Evolutionary conservation across 1,284 basidiomycete genomes (phyloP).

Genomic region (Cryptococcus wingfieldii): DNA sequence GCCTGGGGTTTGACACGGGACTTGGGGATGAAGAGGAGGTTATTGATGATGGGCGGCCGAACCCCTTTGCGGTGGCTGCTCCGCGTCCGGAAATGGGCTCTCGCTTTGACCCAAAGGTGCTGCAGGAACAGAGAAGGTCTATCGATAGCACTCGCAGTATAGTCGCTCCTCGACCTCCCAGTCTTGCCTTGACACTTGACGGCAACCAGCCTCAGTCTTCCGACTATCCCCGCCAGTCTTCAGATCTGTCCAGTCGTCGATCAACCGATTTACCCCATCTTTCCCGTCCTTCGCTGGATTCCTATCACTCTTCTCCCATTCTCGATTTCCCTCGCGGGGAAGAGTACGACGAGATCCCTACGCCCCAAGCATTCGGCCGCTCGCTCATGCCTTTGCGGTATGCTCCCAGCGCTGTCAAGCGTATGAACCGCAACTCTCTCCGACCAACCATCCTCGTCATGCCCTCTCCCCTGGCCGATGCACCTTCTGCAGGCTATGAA

Average conservation of each 20-base stretch:
- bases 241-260: background rate
- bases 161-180: background rate
- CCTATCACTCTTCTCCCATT: background rate
- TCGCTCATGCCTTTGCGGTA: constrained; percentile 35
- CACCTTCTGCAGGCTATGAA: background rate
- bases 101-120: constrained; percentile 40
- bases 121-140: constrained; percentile 20
- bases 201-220: background rate
- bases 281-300: background rate
- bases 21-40: background rate
- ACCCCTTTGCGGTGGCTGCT: constrained; percentile 45
- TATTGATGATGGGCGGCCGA: constrained; percentile 11
- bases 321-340: background rate
- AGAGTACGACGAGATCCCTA: constrained; percentile 32
- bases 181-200: constrained; percentile 1
- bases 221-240: background rate
- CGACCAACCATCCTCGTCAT: constrained; percentile 46
- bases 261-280: too few species aligned
- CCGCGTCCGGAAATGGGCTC: constrained; percentile 35
- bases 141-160: too few species aligned
- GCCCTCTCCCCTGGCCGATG: constrained; percentile 29
- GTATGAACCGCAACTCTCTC: constrained; percentile 23
- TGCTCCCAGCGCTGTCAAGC: constrained; percentile 8
- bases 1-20: background rate
- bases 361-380: constrained; percentile 31